Evolutionary conservation across 257 asterid genomes (phyloP).

Genomic region (Voacanga thouarsii): DNA sequence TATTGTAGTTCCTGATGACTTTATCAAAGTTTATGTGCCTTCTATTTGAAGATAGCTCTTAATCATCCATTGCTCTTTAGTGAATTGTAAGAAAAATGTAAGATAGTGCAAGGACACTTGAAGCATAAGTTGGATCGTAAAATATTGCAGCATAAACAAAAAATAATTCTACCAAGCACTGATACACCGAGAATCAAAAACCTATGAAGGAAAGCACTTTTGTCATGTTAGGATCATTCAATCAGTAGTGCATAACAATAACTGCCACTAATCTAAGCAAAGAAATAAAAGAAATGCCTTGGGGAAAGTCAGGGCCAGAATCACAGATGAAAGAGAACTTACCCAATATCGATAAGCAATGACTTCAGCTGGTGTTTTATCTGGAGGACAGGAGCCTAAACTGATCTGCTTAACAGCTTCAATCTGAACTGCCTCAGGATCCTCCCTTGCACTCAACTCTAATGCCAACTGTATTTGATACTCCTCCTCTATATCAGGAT

Average conservation of each 20-base stretch:
- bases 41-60: not conserved
- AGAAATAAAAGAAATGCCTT: not conserved
- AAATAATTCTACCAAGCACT: not conserved
- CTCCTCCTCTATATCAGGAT: slow-evolving; percentile 86
- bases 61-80: not conserved
- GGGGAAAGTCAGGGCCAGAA: slow-evolving; percentile 4
- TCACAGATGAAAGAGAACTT: slow-evolving; percentile 19
- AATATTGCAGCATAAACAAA: not conserved
- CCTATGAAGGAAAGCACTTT: not conserved
- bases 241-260: not conserved
- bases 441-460: slow-evolving; percentile 94
- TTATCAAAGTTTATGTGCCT: not conserved
- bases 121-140: not conserved
- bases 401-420: slow-evolving; percentile 99
- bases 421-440: slow-evolving; percentile 97
- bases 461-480: slow-evolving; percentile 89
- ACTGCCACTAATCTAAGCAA: slow-evolving; percentile 9
- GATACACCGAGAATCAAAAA: not conserved
- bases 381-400: slow-evolving; percentile 71
- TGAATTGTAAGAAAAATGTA: not conserved
- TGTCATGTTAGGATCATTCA: not conserved
- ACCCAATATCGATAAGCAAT: slow-evolving; percentile 93
- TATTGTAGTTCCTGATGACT: not conserved
- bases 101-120: not conserved
- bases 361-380: slow-evolving; percentile 83